phyloP scores from a whole-genome alignment of 345 rosid species.

The Brassica juncea region DNA sequence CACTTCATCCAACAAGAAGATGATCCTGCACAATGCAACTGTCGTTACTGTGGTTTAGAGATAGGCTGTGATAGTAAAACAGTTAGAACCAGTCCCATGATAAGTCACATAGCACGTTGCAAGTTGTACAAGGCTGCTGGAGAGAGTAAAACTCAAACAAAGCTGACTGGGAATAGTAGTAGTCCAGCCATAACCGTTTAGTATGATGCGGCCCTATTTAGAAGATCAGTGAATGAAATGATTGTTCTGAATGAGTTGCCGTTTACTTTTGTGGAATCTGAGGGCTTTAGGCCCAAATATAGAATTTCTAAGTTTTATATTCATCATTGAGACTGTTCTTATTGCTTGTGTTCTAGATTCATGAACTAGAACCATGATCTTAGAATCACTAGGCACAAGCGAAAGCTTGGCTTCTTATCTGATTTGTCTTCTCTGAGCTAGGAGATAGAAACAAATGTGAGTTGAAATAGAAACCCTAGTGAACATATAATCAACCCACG shows the following conservation, averaged over 20 bases:
- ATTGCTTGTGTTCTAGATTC: no score
- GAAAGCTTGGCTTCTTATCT: no score
- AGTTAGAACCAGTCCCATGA: neutral
- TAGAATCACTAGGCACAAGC: no score
- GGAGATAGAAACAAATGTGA: no score
- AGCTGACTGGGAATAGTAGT: neutral
- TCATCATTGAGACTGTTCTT: no score
- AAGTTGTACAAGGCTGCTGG: neutral
- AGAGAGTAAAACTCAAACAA: neutral
- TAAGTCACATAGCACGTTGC: neutral
- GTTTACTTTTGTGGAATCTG: neutral
- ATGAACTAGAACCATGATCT: no score
- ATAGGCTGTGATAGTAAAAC: neutral
- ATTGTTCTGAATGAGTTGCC: neutral
- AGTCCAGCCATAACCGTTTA: neutral
- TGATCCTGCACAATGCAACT: neutral
- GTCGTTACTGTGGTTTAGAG: neutral
- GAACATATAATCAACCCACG: no score
- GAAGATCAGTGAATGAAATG: neutral
- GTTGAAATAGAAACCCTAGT: no score
- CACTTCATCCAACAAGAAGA: neutral
- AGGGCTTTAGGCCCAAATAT: neutral
- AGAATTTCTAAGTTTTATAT: no score
- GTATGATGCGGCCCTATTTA: neutral
- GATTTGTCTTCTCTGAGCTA: no score